Evolutionary conservation across 2,329 filamentous ascomycete species (phyloP), one percentile per base, ranked within the genome.

Genomic region (Lecanicillium sp.): DNA sequence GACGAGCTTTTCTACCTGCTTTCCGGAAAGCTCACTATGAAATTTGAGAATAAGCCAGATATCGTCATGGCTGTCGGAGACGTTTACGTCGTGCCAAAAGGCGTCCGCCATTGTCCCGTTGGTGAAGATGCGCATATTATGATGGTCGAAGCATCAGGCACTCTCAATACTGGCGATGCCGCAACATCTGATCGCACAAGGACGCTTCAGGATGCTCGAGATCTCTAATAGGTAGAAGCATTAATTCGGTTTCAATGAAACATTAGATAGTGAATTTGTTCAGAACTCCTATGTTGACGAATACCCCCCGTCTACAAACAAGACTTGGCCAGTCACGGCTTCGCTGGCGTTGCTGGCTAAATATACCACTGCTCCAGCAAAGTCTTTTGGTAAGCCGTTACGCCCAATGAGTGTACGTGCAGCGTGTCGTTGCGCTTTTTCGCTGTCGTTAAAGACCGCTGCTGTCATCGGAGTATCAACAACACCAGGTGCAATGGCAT

Each of bases 1-100:
- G 64, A 66, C 32, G 63, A 67, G 20, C 44, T 64, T 2, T 67
- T 66, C 37, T 64, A 63, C 32, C 40, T 63, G 6, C 37, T 67
- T 0, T 55, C 53, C 0, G 63, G 63, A 8, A 54, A 53, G 5
- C 33, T 64, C 9, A 54, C 43, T 0, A 56, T 64, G 40, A 52
- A 59, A 14, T 53, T 64, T 1, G 55, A 60, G 33, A 53, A 44
- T 0, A 34, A 46, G 9, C 49, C 57, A 1, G 40, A 55, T 3
- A 43, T 54, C 2, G 38, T 53, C 1, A 47, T 64, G 50, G 41
- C 45, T 4, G 46, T 51, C 15, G 58, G 57, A 3, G 59, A 61
- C 30, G 40, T 62, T 25, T 62, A 54, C 35, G 51, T 57, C 0
- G 59, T 64, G 6, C 60, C 56, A 0, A 58, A 48, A 34, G 61